Conservation (phyloP, 169 alveolate genomes). For the Toxoplasma gondii region DNA sequence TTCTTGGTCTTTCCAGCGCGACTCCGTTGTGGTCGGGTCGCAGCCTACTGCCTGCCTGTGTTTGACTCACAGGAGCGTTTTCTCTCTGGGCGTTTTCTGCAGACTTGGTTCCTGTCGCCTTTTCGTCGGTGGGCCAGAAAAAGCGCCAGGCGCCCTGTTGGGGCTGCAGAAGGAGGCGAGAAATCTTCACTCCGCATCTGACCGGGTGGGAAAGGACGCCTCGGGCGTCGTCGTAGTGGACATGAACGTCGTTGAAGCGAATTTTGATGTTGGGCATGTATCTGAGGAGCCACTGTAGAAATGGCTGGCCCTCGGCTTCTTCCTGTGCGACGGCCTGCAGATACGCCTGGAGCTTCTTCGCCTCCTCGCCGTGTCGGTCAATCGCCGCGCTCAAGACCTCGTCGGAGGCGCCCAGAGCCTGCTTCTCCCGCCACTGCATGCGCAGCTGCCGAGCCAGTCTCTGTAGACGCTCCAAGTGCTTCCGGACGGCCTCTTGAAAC, state of each 20-base stretch:
- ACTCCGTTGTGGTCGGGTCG: no score
- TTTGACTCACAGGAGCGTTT: no score
- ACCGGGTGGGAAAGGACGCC: background rate
- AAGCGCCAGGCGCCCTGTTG: background rate
- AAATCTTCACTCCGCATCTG: background rate
- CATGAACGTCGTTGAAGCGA: background rate
- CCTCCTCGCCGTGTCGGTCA: background rate
- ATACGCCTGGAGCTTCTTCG: background rate
- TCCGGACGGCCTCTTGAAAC: background rate
- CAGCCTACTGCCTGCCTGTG: no score
- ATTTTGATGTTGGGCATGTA: conserved; percentile 20
- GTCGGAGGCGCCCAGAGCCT: background rate
- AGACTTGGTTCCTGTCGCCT: background rate
- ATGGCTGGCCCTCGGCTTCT: background rate
- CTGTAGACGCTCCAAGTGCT: conserved; percentile 3
- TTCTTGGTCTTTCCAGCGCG: no score
- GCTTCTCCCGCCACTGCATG: background rate
- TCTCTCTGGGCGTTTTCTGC: background rate
- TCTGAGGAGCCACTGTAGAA: conserved; percentile 6
- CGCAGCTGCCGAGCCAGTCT: background rate
- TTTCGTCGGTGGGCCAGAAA: background rate
- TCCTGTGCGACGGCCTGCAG: background rate
- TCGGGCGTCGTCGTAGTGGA: background rate
- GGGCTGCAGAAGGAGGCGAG: conserved; percentile 18
- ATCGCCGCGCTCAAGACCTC: background rate